Evolutionary conservation across 495 filamentous ascomycete genomes (phyloP).

Genomic region (Xylaria grammica): DNA sequence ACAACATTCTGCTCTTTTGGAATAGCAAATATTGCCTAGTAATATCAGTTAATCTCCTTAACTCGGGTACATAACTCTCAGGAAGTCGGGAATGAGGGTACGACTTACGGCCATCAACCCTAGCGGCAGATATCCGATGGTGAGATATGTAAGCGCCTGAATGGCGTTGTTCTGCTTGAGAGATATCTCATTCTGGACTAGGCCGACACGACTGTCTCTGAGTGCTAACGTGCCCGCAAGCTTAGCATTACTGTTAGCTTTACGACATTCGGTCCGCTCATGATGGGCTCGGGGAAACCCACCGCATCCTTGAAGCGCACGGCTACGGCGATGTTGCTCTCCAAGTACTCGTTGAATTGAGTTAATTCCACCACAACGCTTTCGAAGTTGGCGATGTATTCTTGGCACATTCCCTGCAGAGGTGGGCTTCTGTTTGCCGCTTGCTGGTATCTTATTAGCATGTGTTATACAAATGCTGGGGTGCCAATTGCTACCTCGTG

Average conservation of each 20-base stretch:
- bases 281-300: not conserved
- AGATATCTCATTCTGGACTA: not conserved
- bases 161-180: slow-evolving; percentile 1
- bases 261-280: not conserved
- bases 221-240: not conserved
- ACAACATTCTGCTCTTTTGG: slow-evolving; percentile 1
- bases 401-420: slow-evolving; percentile 7
- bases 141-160: slow-evolving; percentile 6
- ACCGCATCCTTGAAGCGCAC: not conserved
- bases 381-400: not conserved
- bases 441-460: not conserved
- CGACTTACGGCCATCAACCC: not conserved
- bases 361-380: not conserved
- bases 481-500: not conserved
- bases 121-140: not conserved
- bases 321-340: not conserved
- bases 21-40: slow-evolving; percentile 1
- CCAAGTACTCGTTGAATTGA: not conserved
- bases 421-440: slow-evolving; percentile 1
- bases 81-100: no score
- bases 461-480: not conserved
- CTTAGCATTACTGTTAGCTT: not conserved
- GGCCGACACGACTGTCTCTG: slow-evolving; percentile 1
- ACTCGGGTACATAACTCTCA: not conserved
- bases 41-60: not conserved